These are phyloP conservation scores for Zygosaccharomyces pseudobailii DNA, from an alignment of 1,139 yeast genomes.

Conservation along the genomic window DNA sequence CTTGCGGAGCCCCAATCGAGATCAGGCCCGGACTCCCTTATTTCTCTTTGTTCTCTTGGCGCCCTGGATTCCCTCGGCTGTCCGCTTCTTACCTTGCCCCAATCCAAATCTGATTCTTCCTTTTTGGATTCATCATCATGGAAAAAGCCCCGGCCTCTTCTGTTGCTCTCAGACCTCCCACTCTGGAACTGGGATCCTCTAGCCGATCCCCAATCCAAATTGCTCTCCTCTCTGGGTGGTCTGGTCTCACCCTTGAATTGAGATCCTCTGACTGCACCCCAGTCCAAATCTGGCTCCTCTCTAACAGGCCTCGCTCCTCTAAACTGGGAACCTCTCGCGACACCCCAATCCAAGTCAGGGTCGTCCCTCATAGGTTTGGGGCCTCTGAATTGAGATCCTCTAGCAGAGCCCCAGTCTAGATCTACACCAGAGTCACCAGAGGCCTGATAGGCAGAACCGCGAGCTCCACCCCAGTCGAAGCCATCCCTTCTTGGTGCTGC, in stretches of 20 bases:
- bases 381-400: conserved; percentile 36
- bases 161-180: conserved; percentile 29
- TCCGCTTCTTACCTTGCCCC: conserved; percentile 48
- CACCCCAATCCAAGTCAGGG: conserved; percentile 41
- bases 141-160: conserved; percentile 26
- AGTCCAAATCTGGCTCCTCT: conserved; percentile 36
- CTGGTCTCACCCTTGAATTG: conserved; percentile 25
- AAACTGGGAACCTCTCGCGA: conserved; percentile 39
- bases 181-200: conserved; percentile 41
- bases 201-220: conserved; percentile 43
- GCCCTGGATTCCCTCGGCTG: conserved; percentile 23
- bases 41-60: conserved; percentile 37
- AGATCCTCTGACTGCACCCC: conserved; percentile 39
- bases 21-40: conserved; percentile 38
- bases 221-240: conserved; percentile 32
- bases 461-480: conserved; percentile 26
- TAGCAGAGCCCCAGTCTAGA: conserved; percentile 44
- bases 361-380: conserved; percentile 29
- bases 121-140: conserved; percentile 32
- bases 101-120: conserved; percentile 39
- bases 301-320: conserved; percentile 36
- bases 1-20: conserved; percentile 44
- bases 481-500: conserved; percentile 77
- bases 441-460: conserved; percentile 19
- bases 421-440: conserved; percentile 39